Percentiles rank a stretch among this genome's conserved stretches.
phyloP scores from a whole-genome alignment of 192 early-diverging fungal genomes.

The Spizellomyces punctatus region DNA sequence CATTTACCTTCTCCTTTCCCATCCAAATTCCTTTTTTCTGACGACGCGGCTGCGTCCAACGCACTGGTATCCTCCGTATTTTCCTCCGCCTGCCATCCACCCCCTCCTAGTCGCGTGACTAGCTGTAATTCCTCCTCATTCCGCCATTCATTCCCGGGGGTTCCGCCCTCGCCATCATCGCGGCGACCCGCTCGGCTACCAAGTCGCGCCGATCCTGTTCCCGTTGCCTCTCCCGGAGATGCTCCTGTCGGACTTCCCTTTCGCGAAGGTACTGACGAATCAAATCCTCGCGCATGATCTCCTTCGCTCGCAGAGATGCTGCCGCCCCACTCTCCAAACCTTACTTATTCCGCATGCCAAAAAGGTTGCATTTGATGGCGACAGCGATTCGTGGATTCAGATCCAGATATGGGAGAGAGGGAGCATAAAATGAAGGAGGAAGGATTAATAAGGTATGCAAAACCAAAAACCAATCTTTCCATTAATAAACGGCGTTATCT shows the following conservation, averaged over 20 bases:
- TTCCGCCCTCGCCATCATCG: constrained; percentile 28
- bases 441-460: too few species aligned
- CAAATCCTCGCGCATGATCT: constrained; percentile 26
- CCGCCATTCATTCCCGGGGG: constrained; percentile 24
- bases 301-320: constrained; percentile 30
- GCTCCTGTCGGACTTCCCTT: constrained; percentile 28
- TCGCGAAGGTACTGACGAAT: constrained; percentile 31
- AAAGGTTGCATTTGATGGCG: background rate
- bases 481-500: too few species aligned
- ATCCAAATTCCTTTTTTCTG: too few species aligned
- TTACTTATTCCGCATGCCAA: constrained; percentile 35
- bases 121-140: constrained; percentile 11
- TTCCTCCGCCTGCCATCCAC: too few species aligned
- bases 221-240: constrained; percentile 23
- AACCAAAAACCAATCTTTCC: too few species aligned
- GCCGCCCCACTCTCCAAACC: constrained; percentile 36
- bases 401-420: background rate
- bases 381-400: background rate
- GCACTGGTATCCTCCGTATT: too few species aligned
- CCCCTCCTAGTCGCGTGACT: background rate
- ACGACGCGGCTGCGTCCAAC: too few species aligned
- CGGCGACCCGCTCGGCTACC: constrained; percentile 31
- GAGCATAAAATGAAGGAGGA: too few species aligned
- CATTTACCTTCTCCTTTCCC: too few species aligned
- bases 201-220: constrained; percentile 27